Base-by-base conservation (phyloP, 345 rosid species). In the Noccaea caerulescens region DNA sequence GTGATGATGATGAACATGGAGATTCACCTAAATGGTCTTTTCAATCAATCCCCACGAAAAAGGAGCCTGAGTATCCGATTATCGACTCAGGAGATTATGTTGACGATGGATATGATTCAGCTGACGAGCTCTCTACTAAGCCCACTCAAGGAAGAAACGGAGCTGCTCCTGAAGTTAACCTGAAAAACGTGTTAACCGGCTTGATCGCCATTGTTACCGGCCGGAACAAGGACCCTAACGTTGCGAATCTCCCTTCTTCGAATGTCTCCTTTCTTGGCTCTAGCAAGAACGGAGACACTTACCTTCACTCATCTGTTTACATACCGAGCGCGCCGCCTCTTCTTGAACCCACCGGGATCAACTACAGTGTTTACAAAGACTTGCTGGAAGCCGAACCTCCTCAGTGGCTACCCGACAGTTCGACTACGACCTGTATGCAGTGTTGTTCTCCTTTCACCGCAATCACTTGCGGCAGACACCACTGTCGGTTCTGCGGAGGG, bases 321-420 rank as follows among this genome's bases (percentile, higher is more conserved):
- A 88, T 84, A 59, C 99, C 98, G 0, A 94, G 97, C 77, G 99
- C 99, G 0, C 99, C 98, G 0, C 99, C 99, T 6, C 97, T 94
- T 53, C 70, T 87, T 16, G 96, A 85, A 60, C 82, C 91, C 0
- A 80, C 56, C 61, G 85, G 88, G 66, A 80, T 80, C 38, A 81
- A 83, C 51, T 84, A 81, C 64, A 75, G 60, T 73, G 89, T 82
- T 38, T 83, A 85, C 76, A 91, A 88, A 75, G 96, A 87, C 46
- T 75, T 91, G 44, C 77, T 91, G 62, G 98, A 87, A 69, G 88
- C 92, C 23, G 98, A 94, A 30, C 97, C 99, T 25, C 98, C 96
- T 0, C 89, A 94, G 38, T 94, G 99, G 99, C 84, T 89, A 30
- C 91, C 97, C 0, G 99, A 94, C 82, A 94, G 99, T 74, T 85